Evolutionary conservation across 2,329 filamentous ascomycete species (phyloP), one percentile per base, ranked within the genome.

Genomic region (Sclerotinia trifoliorum): DNA sequence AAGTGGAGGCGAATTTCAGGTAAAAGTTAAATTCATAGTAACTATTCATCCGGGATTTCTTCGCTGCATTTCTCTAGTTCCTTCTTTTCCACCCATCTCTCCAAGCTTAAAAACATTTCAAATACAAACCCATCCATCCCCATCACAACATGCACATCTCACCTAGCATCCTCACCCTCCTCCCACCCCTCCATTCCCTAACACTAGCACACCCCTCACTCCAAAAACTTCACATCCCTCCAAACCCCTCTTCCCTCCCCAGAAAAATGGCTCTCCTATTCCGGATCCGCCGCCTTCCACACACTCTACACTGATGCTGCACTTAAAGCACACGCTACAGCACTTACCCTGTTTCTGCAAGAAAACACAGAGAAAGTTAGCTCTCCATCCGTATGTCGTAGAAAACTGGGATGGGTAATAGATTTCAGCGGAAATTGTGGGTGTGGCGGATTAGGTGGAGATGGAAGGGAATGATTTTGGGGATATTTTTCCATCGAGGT

Each of bases 201-300:
- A 13, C n/a, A 7, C 21, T 57, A 4, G 35, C 55, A 42, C 55
- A 42, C 7, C 13, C 35, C 35, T 24, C 35, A 7, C 42, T n/a
- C n/a, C 29, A 52, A 29, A 35, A 19, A 8, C 15, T 49, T 54
- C 21, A 39, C 48, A 3, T 35, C 51, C 13, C 49, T 32, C 44
- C 5, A 62, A 24, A 8, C 35, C 7, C 1, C 19, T 10, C 29
- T 26, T 19, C 17, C 26, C 7, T 6, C 24, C 26, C 5, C 5
- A 13, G 19, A 65, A 46, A 48, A 65, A 48, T 39, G 63, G 24
- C 11, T 65, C 6, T 44, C 63, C 8, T 48, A 65, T 11, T 46
- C 63, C 35, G 6, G 32, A 32, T 32, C 6, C 6, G 63, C 39
- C 11, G 57, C 52, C 19, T 65, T 65, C 19, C 42, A 49, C 39